Percentiles rank a stretch among this genome's conserved stretches.
These are phyloP conservation scores for Wickerhamomyces queroliae DNA, from an alignment of 805 yeast species.

Conservation along the genomic window DNA sequence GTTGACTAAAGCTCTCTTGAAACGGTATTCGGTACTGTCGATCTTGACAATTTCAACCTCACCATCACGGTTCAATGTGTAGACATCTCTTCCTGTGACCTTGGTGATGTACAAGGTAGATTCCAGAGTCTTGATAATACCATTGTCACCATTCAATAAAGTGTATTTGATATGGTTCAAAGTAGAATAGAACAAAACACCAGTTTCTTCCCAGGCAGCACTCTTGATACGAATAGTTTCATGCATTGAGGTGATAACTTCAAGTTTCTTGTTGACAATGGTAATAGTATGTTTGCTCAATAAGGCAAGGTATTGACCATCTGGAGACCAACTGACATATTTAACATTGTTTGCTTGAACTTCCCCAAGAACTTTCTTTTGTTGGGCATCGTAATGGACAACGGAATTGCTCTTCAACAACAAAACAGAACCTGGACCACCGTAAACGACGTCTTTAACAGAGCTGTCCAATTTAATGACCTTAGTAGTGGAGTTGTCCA, in stretches of 20 bases:
- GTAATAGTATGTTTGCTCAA: conserved; percentile 90
- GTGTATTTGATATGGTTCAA: conserved; percentile 94
- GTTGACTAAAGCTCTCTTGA: conserved; percentile 87
- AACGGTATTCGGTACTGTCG: conserved; percentile 96
- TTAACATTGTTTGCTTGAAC: conserved; percentile 72
- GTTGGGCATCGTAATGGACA: conserved; percentile 86
- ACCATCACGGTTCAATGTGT: conserved; percentile 81
- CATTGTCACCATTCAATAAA: conserved; percentile 88
- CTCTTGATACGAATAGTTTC: conserved; percentile 96
- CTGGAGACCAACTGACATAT: conserved; percentile 84
- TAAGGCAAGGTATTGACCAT: conserved; percentile 82
- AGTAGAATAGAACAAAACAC: conserved; percentile 88
- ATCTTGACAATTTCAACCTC: conserved; percentile 71
- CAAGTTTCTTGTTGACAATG: conserved; percentile 74
- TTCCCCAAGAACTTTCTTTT: conserved; percentile 70
- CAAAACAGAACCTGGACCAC: conserved; percentile 80
- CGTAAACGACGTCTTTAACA: conserved; percentile 67
- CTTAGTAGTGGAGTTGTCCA: conserved; percentile 78
- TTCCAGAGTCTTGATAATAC: conserved; percentile 88
- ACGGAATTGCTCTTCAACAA: conserved; percentile 70
- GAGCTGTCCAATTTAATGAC: conserved; percentile 63
- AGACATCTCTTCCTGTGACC: conserved; percentile 65
- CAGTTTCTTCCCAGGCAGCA: conserved; percentile 96
- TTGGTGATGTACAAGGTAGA: conserved; percentile 78
- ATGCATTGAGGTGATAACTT: conserved; percentile 76